Conservation (phyloP, 2,329 filamentous ascomycete genomes). For the Raffaelea albimanens region DNA sequence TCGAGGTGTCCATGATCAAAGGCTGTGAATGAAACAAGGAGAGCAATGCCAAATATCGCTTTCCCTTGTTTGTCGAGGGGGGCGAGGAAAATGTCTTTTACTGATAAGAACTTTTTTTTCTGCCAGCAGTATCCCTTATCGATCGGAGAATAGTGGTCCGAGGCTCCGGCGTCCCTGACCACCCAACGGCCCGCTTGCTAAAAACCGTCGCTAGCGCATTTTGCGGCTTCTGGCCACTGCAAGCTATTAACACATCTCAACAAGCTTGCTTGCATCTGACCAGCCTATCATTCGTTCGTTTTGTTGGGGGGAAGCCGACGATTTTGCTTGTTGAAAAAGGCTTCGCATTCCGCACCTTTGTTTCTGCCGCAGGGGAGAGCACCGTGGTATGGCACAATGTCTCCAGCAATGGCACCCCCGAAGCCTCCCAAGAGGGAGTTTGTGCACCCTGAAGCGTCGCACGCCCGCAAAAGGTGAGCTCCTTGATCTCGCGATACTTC, state of each 20-base stretch:
- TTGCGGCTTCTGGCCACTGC: background rate
- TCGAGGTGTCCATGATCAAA: too few relatives aligned
- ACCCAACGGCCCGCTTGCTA: background rate
- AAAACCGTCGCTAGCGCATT: background rate
- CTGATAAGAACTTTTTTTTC: conserved; percentile 13
- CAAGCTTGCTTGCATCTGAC: background rate
- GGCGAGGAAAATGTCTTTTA: background rate
- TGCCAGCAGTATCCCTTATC: conserved; percentile 12
- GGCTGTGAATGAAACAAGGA: background rate
- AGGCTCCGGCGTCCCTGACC: background rate
- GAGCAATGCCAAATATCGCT: background rate
- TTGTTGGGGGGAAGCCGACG: background rate
- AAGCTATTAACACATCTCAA: background rate
- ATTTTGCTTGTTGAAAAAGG: too few relatives aligned
- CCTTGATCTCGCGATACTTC: too few relatives aligned
- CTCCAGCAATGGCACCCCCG: conserved; percentile 28
- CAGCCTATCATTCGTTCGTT: background rate
- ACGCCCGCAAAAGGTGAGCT: conserved; percentile 41
- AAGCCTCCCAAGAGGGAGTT: conserved; percentile 24
- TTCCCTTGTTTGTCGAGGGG: too few relatives aligned
- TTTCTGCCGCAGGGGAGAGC: background rate
- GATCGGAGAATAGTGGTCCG: conserved; percentile 3
- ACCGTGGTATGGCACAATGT: conserved; percentile 22
- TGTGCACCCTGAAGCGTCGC: conserved; percentile 37
- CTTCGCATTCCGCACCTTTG: too few relatives aligned